Conservation (phyloP, 2,329 filamentous ascomycete species). For the Colletotrichum simmondsii region DNA sequence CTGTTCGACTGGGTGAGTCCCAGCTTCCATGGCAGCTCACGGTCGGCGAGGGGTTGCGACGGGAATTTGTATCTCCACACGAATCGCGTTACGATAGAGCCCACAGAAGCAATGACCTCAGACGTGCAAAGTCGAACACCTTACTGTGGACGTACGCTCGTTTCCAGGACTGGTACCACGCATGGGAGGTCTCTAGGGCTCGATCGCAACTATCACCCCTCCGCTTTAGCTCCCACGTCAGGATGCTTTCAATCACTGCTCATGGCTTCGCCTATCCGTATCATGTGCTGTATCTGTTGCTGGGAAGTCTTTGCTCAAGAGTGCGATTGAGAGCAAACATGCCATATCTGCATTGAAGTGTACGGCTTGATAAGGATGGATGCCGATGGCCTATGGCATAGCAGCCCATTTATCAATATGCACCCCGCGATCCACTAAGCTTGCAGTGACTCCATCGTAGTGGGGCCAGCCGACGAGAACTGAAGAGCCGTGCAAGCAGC, state of each 20-base stretch:
- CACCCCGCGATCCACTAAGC: not conserved
- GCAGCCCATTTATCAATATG: not conserved
- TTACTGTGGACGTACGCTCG: not conserved
- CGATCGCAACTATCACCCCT: too few relatives aligned
- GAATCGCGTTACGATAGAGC: not conserved
- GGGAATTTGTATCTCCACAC: not conserved
- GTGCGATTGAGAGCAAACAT: not conserved
- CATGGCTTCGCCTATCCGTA: not conserved
- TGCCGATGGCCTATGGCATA: not conserved
- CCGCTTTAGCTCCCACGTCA: too few relatives aligned
- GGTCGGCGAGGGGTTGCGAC: not conserved
- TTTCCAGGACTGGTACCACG: too few relatives aligned
- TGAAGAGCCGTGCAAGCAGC: not conserved
- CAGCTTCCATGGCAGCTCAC: not conserved
- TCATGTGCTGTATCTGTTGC: not conserved
- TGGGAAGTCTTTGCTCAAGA: rapidly evolving
- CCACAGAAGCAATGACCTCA: not conserved
- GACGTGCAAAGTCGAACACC: not conserved
- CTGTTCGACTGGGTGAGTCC: not conserved
- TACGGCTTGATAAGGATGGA: not conserved
- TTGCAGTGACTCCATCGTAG: not conserved
- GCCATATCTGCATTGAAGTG: not conserved
- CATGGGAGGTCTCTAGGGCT: too few relatives aligned
- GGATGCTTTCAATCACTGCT: too few relatives aligned
- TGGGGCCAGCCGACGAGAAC: not conserved